Conservation (phyloP, 2,329 filamentous ascomycete genomes). For the Torrubiella hemipterigena region DNA sequence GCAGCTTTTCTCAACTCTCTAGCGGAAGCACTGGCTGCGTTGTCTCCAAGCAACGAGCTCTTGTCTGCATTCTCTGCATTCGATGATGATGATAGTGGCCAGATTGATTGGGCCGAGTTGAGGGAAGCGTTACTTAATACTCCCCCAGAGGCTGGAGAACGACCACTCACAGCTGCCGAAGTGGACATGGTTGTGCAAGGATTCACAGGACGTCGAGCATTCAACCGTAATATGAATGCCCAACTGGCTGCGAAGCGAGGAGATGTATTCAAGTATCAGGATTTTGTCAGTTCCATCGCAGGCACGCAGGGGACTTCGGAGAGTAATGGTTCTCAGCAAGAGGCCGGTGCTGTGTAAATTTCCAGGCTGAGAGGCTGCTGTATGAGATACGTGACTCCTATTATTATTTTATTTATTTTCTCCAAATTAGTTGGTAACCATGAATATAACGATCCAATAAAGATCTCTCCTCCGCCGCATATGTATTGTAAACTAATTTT, state of each 20-base stretch:
- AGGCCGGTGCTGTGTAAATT: no score
- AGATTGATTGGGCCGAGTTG: constrained; percentile 74
- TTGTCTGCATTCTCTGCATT: constrained; percentile 88
- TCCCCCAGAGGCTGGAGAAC: constrained; percentile 60
- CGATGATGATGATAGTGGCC: constrained; percentile 89
- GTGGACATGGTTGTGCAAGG: constrained; percentile 80
- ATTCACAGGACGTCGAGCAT: constrained; percentile 74
- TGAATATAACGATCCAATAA: no score
- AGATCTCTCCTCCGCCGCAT: no score
- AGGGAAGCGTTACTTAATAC: constrained; percentile 75
- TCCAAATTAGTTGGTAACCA: no score
- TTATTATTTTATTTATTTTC: no score
- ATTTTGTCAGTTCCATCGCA: constrained; percentile 67
- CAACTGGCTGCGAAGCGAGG: constrained; percentile 51
- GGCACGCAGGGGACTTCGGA: constrained; percentile 35
- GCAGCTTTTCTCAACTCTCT: constrained; percentile 78
- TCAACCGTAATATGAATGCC: constrained; percentile 50
- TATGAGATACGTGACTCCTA: no score
- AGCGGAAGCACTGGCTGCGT: constrained; percentile 57
- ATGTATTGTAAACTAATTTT: no score
- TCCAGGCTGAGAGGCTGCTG: no score
- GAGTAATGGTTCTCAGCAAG: no score
- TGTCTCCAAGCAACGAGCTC: constrained; percentile 71
- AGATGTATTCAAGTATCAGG: constrained; percentile 87
- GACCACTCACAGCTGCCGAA: constrained; percentile 54